These are phyloP conservation scores for Hemisphaericaspora subhashii DNA, from an alignment of 1,139 yeast genomes.

Conservation along the genomic window DNA sequence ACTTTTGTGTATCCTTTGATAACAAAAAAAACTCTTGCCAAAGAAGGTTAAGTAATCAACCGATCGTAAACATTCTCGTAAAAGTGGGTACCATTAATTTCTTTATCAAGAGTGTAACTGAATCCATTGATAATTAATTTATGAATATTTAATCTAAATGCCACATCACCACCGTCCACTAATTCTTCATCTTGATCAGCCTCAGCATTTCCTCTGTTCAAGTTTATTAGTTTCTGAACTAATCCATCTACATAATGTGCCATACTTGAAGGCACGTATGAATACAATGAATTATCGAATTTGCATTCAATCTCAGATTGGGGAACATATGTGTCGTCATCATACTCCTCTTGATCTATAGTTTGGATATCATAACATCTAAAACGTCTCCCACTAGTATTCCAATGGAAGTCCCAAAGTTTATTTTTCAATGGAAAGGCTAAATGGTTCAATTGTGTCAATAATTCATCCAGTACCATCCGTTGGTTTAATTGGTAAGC, in stretches of 20 bases:
- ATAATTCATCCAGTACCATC: slow-evolving; percentile 19
- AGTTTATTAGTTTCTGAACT: slow-evolving; percentile 29
- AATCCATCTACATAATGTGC: slow-evolving; percentile 38
- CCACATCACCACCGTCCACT: slow-evolving; percentile 34
- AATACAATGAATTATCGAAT: slow-evolving; percentile 14
- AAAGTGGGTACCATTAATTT: slow-evolving; percentile 44
- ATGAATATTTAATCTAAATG: slow-evolving; percentile 21
- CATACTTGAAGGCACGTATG: slow-evolving; percentile 24
- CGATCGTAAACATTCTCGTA: slow-evolving; percentile 29
- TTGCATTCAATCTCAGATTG: slow-evolving; percentile 16
- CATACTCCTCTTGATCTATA: slow-evolving; percentile 41
- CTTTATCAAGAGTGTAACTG: slow-evolving; percentile 36
- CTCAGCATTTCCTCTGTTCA: slow-evolving; percentile 48
- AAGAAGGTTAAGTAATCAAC: too few relatives aligned
- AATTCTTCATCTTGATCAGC: slow-evolving; percentile 16
- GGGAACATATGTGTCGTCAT: slow-evolving; percentile 28
- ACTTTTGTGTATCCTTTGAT: too few relatives aligned
- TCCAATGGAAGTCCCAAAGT: slow-evolving; percentile 40
- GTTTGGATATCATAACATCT: slow-evolving; percentile 35
- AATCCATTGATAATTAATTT: slow-evolving; percentile 38
- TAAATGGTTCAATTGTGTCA: slow-evolving; percentile 24
- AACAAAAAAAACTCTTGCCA: too few relatives aligned
- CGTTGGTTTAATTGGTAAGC: slow-evolving; percentile 46
- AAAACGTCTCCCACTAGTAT: slow-evolving; percentile 25
- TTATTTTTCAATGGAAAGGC: slow-evolving; percentile 24